A percentile compares a stretch with the other conserved stretches of the same genome.
Evolutionary conservation across 2,329 filamentous ascomycete genomes (phyloP).

Genomic region (Albophoma yamanashiensis): DNA sequence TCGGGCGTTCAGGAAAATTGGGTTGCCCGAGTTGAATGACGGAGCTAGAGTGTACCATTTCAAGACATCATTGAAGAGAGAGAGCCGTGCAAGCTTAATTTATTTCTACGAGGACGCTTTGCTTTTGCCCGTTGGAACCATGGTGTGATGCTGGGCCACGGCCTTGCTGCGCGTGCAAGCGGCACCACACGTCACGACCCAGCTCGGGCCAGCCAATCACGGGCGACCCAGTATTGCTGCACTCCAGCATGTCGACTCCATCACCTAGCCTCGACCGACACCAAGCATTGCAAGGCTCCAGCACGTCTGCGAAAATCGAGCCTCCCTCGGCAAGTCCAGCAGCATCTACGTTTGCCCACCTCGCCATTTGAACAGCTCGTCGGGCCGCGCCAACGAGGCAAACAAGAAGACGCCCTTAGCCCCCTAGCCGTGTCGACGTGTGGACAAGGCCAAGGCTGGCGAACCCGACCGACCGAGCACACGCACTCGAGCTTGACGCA

Average conservation of each 20-base stretch:
- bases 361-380: background rate
- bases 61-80: background rate
- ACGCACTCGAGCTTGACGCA: background rate
- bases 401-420: background rate
- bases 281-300: background rate
- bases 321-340: background rate
- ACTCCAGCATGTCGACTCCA: background rate
- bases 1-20: background rate
- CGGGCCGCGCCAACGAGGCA: background rate
- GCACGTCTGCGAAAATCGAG: background rate
- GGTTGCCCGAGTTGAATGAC: background rate
- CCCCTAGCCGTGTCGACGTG: background rate
- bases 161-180: background rate
- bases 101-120: background rate
- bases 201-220: background rate
- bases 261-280: background rate
- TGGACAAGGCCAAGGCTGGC: background rate
- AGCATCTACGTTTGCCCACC: background rate
- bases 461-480: background rate
- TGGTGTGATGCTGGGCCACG: background rate
- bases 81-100: background rate
- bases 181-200: background rate
- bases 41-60: background rate
- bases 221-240: background rate
- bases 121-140: background rate